These are phyloP conservation scores for Gossypium laxum DNA, from an alignment of 441 rosid genomes.

Conservation along the genomic window DNA sequence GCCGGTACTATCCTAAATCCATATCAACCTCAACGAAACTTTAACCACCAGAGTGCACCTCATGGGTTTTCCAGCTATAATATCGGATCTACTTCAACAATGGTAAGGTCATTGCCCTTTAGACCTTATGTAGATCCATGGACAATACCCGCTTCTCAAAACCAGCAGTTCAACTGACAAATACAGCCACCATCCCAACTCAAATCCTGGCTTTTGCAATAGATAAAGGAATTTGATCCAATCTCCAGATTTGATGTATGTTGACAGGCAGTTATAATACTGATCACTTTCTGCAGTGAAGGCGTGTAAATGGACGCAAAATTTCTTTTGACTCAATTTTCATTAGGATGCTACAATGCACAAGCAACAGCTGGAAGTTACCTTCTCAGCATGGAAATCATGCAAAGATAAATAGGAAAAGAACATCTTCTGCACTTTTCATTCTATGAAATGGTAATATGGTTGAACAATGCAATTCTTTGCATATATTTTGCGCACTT, in stretches of 20 bases:
- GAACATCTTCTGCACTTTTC: neutral
- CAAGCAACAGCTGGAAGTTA: neutral
- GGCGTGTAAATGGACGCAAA: neutral
- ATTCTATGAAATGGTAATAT: neutral
- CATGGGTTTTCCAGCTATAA: constrained; percentile 13
- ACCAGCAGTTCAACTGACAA: constrained; percentile 21
- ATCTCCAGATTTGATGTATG: constrained; percentile 4
- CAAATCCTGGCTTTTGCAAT: neutral
- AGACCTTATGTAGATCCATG: constrained; percentile 14
- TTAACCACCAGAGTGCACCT: constrained; percentile 19
- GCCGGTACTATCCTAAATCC: constrained; percentile 17
- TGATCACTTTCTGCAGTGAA: neutral
- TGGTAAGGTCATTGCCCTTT: constrained; percentile 23
- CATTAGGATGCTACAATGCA: neutral
- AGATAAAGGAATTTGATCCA: constrained; percentile 2
- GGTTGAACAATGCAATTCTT: neutral
- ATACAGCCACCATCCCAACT: neutral
- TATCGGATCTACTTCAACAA: constrained; percentile 24
- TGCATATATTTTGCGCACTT: neutral
- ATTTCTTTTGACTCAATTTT: neutral
- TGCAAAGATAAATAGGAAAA: neutral
- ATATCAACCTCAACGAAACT: constrained; percentile 16
- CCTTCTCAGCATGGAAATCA: constrained; percentile 1
- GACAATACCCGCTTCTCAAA: constrained; percentile 17
- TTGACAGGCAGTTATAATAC: neutral